Conservation (phyloP, 306 rosid genomes). For the Acacia acuminata region DNA sequence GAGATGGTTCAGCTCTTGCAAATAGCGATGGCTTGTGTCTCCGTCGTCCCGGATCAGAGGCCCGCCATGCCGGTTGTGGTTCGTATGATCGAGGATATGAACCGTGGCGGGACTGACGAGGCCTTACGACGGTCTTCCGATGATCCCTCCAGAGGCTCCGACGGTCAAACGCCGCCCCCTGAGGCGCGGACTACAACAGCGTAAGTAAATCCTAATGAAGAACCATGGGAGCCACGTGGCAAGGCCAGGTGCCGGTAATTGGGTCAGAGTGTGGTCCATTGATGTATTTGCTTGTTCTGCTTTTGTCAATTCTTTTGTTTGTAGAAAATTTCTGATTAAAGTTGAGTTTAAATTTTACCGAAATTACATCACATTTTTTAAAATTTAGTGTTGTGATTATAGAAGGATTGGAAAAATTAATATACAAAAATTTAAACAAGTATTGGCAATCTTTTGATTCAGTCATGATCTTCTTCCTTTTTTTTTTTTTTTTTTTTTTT, state of each 20-base stretch:
- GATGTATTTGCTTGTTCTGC: constrained; percentile 8
- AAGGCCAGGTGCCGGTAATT: not conserved
- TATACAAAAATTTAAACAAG: not conserved
- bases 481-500: too few species aligned
- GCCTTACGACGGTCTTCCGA: constrained; percentile 62
- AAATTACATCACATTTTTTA: not conserved
- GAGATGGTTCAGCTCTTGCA: constrained; percentile 81
- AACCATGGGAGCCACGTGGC: not conserved
- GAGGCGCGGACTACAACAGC: constrained; percentile 61
- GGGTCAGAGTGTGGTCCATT: constrained; percentile 26
- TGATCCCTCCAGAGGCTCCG: constrained; percentile 70
- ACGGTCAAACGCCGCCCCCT: constrained; percentile 59
- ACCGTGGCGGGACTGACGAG: constrained; percentile 58
- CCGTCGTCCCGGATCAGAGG: constrained; percentile 71
- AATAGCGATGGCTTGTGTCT: constrained; percentile 74
- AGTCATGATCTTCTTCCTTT: too few species aligned
- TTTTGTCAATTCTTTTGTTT: constrained; percentile 3
- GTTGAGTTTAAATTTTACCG: not conserved
- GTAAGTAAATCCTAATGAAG: constrained; percentile 12
- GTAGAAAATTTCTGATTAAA: not conserved
- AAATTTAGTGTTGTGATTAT: not conserved
- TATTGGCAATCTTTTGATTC: too few species aligned
- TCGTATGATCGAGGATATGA: constrained; percentile 73
- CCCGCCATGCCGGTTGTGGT: constrained; percentile 70
- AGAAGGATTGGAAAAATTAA: not conserved